A percentile compares a stretch with the other conserved stretches of the same genome.
These are phyloP conservation scores for Lotmaria passim DNA, from an alignment of 208 protist species.

Conservation along the genomic window DNA sequence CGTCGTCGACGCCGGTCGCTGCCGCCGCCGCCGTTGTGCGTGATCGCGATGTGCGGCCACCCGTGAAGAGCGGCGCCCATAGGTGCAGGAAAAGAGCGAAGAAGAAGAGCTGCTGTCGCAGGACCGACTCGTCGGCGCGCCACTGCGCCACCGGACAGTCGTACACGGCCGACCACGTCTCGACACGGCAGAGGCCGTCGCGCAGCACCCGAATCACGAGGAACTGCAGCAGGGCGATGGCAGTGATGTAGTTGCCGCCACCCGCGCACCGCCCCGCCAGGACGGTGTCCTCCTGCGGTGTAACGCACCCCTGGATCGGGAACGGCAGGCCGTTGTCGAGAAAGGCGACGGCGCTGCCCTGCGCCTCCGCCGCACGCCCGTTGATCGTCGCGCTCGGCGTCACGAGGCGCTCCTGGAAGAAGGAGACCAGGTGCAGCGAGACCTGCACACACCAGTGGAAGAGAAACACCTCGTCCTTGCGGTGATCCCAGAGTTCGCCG, in stretches of 20 bases:
- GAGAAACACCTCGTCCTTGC: slow-evolving; percentile 77
- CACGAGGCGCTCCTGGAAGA: slow-evolving; percentile 84
- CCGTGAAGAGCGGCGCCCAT: slow-evolving; percentile 83
- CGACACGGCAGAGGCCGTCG: slow-evolving; percentile 66
- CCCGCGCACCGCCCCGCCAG: slow-evolving; percentile 60
- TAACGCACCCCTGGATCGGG: slow-evolving; percentile 60
- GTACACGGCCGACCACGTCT: slow-evolving; percentile 81
- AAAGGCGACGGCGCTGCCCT: slow-evolving; percentile 13
- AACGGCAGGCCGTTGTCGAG: slow-evolving; percentile 20
- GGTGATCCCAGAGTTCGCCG: slow-evolving; percentile 48
- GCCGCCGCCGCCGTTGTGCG: neutral
- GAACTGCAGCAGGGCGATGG: slow-evolving; percentile 77
- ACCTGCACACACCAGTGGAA: slow-evolving; percentile 86
- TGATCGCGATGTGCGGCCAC: slow-evolving; percentile 27
- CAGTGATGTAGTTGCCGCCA: slow-evolving; percentile 80
- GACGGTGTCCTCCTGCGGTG: slow-evolving; percentile 71
- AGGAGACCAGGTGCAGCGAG: slow-evolving; percentile 70
- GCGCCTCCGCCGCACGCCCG: slow-evolving; percentile 41
- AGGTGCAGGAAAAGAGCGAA: slow-evolving; percentile 75
- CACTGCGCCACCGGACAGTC: slow-evolving; percentile 42
- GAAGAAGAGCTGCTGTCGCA: slow-evolving; percentile 87
- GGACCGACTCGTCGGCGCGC: slow-evolving; percentile 53
- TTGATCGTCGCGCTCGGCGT: slow-evolving; percentile 74
- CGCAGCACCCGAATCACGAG: slow-evolving; percentile 73
- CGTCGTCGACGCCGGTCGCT: slow-evolving; percentile 7